Base-by-base conservation (phyloP, 495 filamentous ascomycete genomes). In the Penicillium coprophilum region DNA sequence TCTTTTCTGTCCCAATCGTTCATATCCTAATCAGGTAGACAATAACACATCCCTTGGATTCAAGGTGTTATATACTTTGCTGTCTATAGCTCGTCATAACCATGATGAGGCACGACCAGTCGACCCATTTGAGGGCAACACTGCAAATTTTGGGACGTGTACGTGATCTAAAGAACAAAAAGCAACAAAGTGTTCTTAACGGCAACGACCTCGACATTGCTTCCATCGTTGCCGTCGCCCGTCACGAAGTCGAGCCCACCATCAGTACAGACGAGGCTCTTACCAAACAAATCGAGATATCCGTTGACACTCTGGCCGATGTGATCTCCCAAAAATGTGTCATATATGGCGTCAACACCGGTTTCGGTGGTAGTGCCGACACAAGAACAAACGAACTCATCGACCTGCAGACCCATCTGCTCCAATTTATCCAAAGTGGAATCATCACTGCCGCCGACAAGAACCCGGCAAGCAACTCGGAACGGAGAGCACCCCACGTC, bases 321-420 rank as follows among this genome's bases (percentile, higher is more conserved):
- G 40, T 55, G 23, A 39, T 62, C 9, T 21, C 59, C 9, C 50
- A 55, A 11, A 19, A 58, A 13, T 58, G 39, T 23, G 59, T 62
- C 23, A 47, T 62, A 7, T 62, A 62, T n/a, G 85, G 85, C 5
- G 83, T 88, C 57, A 88, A 83, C 60, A 87, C 85, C 6, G 85
- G 85, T 11, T 86, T 86, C 50, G 85, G 85, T n/a, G 85, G 82
- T 6, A 85, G 80, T 55, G 85, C 85, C n/a, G 82, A 87, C 55
- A 73, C 77, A 0, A 70, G 81, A 8, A 80, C 60, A 19, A 62
- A 62, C 8, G 54, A 77, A 11, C 57, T 73, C 27, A 64, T 75
- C 20, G 63, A 66, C 12, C 71, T 88, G 15, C 83, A 87, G 58
- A 68, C 66, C 15, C 73, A 75, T 12, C 58, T 85, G 5, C 66